A percentile compares a stretch with the other conserved stretches of the same genome.
These are phyloP conservation scores for Fistulifera solaris DNA, from an alignment of 108 stramenopile species.

Conservation along the genomic window DNA sequence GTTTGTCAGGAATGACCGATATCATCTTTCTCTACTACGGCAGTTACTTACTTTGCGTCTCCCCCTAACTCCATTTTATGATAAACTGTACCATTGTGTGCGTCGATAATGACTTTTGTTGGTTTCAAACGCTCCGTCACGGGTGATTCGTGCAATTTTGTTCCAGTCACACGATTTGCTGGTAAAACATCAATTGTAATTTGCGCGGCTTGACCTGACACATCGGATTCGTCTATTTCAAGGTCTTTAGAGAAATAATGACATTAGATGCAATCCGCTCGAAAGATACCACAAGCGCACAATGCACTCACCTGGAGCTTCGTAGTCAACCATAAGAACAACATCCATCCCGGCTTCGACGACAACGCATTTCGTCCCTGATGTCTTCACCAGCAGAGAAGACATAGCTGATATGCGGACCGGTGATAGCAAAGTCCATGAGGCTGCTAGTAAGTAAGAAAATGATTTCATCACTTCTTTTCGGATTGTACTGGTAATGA, in stretches of 20 bases:
- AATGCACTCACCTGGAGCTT: conserved; percentile 47
- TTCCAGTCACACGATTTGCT: conserved; percentile 16
- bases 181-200: conserved; percentile 18
- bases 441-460: too few species aligned
- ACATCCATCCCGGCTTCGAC: conserved; percentile 46
- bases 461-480: too few species aligned
- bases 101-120: conserved; percentile 21
- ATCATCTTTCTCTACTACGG: conserved; percentile 5
- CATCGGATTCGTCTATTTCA: not conserved
- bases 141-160: conserved; percentile 4
- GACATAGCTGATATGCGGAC: conserved; percentile 4
- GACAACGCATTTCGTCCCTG: conserved; percentile 38
- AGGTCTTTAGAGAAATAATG: conserved; percentile 5
- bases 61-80: conserved; percentile 30
- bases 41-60: conserved; percentile 25
- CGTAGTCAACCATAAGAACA: conserved; percentile 35
- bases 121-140: conserved; percentile 4
- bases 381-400: not conserved
- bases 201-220: not conserved
- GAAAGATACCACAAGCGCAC: not conserved
- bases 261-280: not conserved
- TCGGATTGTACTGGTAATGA: too few species aligned
- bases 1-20: conserved; percentile 12
- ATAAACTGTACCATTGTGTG: conserved; percentile 24
- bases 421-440: too few species aligned